Evolutionary conservation across 352 stramenopile species (phyloP).

Genomic region (Thalassiosira mediterranea): DNA sequence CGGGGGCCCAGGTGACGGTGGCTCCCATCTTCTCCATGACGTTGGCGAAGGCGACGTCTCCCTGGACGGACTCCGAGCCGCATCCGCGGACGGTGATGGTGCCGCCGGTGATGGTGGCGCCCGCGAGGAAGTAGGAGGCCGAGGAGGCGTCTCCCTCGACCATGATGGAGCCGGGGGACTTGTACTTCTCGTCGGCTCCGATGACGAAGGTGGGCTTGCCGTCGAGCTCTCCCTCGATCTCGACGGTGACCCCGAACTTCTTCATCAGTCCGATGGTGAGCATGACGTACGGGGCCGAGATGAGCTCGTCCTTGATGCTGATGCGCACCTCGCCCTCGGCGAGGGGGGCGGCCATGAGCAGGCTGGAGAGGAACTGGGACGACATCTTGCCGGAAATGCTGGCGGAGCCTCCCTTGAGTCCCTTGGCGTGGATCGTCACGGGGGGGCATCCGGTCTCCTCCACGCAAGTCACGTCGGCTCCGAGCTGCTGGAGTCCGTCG

Average conservation of each 20-base stretch:
- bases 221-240: slow-evolving; percentile 88
- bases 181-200: slow-evolving; percentile 78
- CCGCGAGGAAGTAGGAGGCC: slow-evolving; percentile 95
- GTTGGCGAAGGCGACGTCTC: slow-evolving; percentile 94
- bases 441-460: slow-evolving; percentile 78
- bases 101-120: slow-evolving; percentile 94
- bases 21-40: slow-evolving; percentile 89
- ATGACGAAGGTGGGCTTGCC: slow-evolving; percentile 82
- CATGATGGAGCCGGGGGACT: slow-evolving; percentile 78
- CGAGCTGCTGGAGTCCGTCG: slow-evolving; percentile 90
- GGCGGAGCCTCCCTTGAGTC: slow-evolving; percentile 58
- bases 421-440: slow-evolving; percentile 74
- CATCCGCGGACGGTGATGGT: slow-evolving; percentile 93
- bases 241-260: slow-evolving; percentile 93
- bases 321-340: slow-evolving; percentile 88
- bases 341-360: slow-evolving; percentile 94
- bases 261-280: slow-evolving; percentile 98
- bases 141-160: slow-evolving; percentile 96
- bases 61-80: slow-evolving; percentile 91
- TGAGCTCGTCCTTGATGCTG: slow-evolving; percentile 95
- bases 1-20: slow-evolving; percentile 83
- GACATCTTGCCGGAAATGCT: slow-evolving; percentile 92
- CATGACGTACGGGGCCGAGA: slow-evolving; percentile 95
- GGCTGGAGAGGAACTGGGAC: slow-evolving; percentile 95
- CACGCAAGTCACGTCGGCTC: slow-evolving; percentile 72